Evolutionary conservation across 2,329 filamentous ascomycete species (phyloP), one percentile per base, ranked within the genome.

Genomic region (Paraphaeosphaeria minitans): DNA sequence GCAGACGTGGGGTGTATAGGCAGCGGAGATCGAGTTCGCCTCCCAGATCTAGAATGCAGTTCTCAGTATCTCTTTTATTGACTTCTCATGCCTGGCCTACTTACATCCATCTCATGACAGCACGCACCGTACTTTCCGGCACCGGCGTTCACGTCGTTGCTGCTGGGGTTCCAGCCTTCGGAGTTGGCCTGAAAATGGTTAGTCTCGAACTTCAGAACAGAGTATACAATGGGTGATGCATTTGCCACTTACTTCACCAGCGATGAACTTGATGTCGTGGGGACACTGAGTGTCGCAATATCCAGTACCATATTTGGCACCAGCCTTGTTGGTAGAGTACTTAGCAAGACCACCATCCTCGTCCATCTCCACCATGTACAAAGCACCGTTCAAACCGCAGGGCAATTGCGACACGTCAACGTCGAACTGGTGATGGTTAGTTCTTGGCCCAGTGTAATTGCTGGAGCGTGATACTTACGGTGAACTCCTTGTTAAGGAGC

Each of bases 341-440:
- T 72, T 74, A 29, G 77, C 63, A 55, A 79, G 63, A 39, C 86
- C 87, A 66, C 88, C 88, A 66, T 87, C 84, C 10, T 79, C 77
- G 9, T 83, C 79, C 85, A 89, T 88, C 64, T 81, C 76, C 10
- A 83, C 77, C 45, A 89, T 81, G 78, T 91, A 91, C 51, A 91
- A 78, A 49, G 88, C 88, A 42, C 87, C 88, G 73, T 91, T 90
- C 55, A 90, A 77, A 49, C 88, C 88, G 68, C 88, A 90, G 53
- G 83, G 83, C 24, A 89, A 77, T 58, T 82, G 81, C 24, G 86
- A 88, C 35, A 88, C 59, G 24, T 72, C 69, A 7, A 72, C 67
- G 54, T 72, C 69, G 51, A 72, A 71, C 50, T 53, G 8, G 12
- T 5, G 42, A 22, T 33, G 19, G 37, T 43, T 10, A 53, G 22